Evolutionary conservation across 768 basidiomycete genomes (phyloP).

Genomic region (Boletus tylopilopsis): DNA sequence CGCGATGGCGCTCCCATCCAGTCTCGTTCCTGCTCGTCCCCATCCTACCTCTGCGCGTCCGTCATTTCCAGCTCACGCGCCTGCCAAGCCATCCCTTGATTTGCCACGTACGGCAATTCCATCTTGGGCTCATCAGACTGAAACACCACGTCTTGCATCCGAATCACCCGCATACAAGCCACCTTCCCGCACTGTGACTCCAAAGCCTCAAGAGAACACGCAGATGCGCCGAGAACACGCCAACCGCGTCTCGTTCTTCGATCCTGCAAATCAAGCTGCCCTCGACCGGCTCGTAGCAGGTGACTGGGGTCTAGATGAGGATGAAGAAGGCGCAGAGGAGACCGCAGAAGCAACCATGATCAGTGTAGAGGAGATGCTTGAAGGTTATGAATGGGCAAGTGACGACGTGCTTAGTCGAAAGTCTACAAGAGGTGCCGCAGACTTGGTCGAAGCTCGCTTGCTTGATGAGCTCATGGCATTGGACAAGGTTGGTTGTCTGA

Average conservation of each 20-base stretch:
- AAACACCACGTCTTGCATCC: constrained; percentile 9
- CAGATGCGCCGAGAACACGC: constrained; percentile 54
- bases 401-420: constrained; percentile 69
- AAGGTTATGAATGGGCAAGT: constrained; percentile 96
- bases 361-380: constrained; percentile 97
- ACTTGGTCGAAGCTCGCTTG: constrained; percentile 87
- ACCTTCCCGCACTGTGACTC: constrained; percentile 26
- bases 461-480: constrained; percentile 88
- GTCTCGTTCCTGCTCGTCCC: constrained; percentile 23
- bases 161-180: constrained; percentile 25
- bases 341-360: constrained; percentile 77
- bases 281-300: constrained; percentile 66
- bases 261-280: constrained; percentile 69
- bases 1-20: constrained; percentile 20
- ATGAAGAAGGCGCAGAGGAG: constrained; percentile 61
- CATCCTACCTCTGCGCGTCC: constrained; percentile 25
- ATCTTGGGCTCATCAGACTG: constrained; percentile 7
- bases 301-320: constrained; percentile 43
- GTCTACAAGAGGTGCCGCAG: constrained; percentile 69
- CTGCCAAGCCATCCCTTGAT: constrained; percentile 20
- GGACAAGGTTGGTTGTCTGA: constrained; percentile 65
- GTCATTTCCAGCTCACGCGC: constrained; percentile 7
- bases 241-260: constrained; percentile 77
- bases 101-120: constrained; percentile 17
- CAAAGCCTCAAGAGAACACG: constrained; percentile 30